These are phyloP conservation scores for Hymenoscyphus albidus DNA, from an alignment of 2,329 filamentous ascomycete species.

Conservation along the genomic window DNA sequence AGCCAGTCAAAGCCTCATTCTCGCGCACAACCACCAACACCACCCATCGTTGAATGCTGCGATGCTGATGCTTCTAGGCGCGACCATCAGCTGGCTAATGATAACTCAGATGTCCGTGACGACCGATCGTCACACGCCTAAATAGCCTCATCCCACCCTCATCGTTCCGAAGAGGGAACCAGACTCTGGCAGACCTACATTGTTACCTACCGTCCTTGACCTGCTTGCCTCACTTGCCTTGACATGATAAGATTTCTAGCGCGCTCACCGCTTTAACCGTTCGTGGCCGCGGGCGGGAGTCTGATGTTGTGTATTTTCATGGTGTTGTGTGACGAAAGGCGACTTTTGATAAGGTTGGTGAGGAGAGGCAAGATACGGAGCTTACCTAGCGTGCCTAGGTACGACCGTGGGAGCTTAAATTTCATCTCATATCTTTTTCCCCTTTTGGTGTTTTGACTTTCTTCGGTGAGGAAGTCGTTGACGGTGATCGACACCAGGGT, in stretches of 20 bases:
- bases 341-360: neutral
- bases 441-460: neutral
- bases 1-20: neutral
- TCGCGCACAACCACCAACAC: neutral
- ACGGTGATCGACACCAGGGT: neutral
- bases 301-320: neutral
- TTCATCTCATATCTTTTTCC: neutral
- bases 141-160: constrained; percentile 1
- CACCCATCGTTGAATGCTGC: neutral
- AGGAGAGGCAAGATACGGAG: neutral
- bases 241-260: no score
- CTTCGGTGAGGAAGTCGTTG: neutral
- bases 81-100: neutral
- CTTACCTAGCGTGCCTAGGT: no score
- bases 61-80: neutral
- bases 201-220: neutral
- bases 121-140: neutral
- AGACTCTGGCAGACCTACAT: neutral
- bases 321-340: no score
- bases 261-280: neutral
- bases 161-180: neutral
- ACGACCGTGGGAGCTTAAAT: neutral
- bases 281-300: neutral
- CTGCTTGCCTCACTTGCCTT: neutral
- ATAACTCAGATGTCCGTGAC: neutral